Evolutionary conservation across 495 filamentous ascomycete species (phyloP).

Genomic region (Daldinia concentrica): DNA sequence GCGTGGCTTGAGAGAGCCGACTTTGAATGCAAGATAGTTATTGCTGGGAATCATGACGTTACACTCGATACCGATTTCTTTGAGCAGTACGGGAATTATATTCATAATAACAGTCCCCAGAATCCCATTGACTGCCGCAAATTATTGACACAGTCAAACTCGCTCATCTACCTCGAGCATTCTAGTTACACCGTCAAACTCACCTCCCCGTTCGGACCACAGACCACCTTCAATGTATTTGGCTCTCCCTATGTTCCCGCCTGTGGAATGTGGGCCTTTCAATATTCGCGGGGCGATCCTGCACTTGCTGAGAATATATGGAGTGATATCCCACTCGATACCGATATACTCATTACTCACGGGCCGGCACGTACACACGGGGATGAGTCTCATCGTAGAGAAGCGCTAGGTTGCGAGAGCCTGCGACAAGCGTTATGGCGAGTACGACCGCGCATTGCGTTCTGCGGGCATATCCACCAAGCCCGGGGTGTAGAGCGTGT

Average conservation of each 20-base stretch:
- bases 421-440: slow-evolving; percentile 76
- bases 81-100: slow-evolving; percentile 61
- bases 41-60: slow-evolving; percentile 87
- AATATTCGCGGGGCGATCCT: slow-evolving; percentile 61
- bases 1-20: slow-evolving; percentile 82
- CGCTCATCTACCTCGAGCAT: slow-evolving; percentile 74
- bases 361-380: slow-evolving; percentile 78
- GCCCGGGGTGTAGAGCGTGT: slow-evolving; percentile 67
- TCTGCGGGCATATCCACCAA: slow-evolving; percentile 90
- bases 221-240: slow-evolving; percentile 76
- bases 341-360: slow-evolving; percentile 88
- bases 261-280: slow-evolving; percentile 75
- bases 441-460: slow-evolving; percentile 80
- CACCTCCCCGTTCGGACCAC: slow-evolving; percentile 64
- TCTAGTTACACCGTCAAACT: slow-evolving; percentile 67
- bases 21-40: slow-evolving; percentile 83
- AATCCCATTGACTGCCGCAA: slow-evolving; percentile 64
- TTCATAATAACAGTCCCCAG: slow-evolving; percentile 69
- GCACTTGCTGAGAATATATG: slow-evolving; percentile 58
- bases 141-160: slow-evolving; percentile 62
- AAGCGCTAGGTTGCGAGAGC: slow-evolving; percentile 70
- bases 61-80: slow-evolving; percentile 74
- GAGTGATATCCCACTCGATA: slow-evolving; percentile 69
- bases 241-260: slow-evolving; percentile 76
- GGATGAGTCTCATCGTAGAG: slow-evolving; percentile 66